phyloP scores from a whole-genome alignment of 2,329 filamentous ascomycete genomes.

The Claviceps quebecensis region DNA sequence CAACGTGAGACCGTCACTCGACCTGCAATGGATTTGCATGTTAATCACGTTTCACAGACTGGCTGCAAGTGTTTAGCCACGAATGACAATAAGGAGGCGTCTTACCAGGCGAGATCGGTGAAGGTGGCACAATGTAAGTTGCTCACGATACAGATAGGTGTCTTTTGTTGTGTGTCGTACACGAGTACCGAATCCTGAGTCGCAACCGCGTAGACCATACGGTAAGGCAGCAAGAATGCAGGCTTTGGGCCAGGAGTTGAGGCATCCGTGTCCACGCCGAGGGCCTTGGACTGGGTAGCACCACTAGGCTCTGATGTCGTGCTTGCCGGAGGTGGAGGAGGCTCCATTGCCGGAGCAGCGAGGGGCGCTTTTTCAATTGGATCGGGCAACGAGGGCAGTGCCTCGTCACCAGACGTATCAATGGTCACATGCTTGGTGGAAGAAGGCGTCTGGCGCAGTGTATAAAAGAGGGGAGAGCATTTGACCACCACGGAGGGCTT shows the following conservation, averaged over 20 bases:
- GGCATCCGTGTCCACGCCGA: constrained; percentile 26
- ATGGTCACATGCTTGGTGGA: constrained; percentile 82
- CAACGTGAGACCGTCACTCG: constrained; percentile 41
- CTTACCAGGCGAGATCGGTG: constrained; percentile 88
- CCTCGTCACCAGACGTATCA: constrained; percentile 78
- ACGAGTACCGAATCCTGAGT: constrained; percentile 90
- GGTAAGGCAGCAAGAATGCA: constrained; percentile 76
- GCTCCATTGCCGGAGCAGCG: constrained; percentile 60
- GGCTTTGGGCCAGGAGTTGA: constrained; percentile 47
- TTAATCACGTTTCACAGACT: constrained; percentile 12
- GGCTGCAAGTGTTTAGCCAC: neutral
- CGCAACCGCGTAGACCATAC: constrained; percentile 91
- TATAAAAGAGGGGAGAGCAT: constrained; percentile 85
- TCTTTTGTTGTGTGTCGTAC: constrained; percentile 95
- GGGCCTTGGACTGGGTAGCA: constrained; percentile 39
- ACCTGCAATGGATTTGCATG: constrained; percentile 21
- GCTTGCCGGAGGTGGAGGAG: constrained; percentile 52
- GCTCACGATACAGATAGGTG: constrained; percentile 85
- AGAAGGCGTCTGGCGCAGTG: constrained; percentile 52
- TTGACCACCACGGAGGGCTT: constrained; percentile 94
- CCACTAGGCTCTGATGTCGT: constrained; percentile 31
- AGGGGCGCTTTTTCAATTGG: constrained; percentile 52
- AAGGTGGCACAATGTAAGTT: constrained; percentile 97
- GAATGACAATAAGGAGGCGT: neutral
- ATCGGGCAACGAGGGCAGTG: constrained; percentile 72